Conservation (phyloP, 495 filamentous ascomycete genomes). For the Penicillium malachiteum region DNA sequence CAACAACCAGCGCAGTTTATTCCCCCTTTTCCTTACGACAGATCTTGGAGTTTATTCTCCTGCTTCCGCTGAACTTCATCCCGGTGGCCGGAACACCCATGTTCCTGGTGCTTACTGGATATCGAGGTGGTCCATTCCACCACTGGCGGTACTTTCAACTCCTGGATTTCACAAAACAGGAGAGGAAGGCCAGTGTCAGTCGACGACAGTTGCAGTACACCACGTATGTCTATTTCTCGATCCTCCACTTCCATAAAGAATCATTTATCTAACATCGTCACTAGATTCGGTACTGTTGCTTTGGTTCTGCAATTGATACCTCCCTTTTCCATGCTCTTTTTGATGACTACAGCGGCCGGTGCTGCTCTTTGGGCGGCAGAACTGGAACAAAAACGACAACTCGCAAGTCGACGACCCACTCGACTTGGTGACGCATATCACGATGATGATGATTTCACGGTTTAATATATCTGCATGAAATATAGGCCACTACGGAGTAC, state of each 20-base stretch:
- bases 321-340: slow-evolving; percentile 63
- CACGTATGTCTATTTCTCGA: slow-evolving; percentile 41
- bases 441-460: slow-evolving; percentile 23
- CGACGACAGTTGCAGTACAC: slow-evolving; percentile 58
- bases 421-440: slow-evolving; percentile 32
- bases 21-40: slow-evolving; percentile 71
- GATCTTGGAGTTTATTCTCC: slow-evolving; percentile 72
- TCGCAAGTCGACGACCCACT: slow-evolving; percentile 24
- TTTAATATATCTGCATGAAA: slow-evolving; percentile 5
- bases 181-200: slow-evolving; percentile 55
- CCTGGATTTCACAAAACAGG: slow-evolving; percentile 54
- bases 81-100: slow-evolving; percentile 62
- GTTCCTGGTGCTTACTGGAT: slow-evolving; percentile 62
- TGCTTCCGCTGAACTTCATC: slow-evolving; percentile 65
- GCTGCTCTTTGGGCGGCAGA: slow-evolving; percentile 62
- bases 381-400: slow-evolving; percentile 50
- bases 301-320: slow-evolving; percentile 62
- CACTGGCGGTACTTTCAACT: slow-evolving; percentile 68
- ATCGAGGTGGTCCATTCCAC: slow-evolving; percentile 63
- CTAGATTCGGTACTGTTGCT: slow-evolving; percentile 60
- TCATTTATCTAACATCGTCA: background rate
- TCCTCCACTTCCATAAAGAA: background rate
- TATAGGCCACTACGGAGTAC: background rate
- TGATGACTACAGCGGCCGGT: slow-evolving; percentile 63
- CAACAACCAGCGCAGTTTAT: slow-evolving; percentile 57